phyloP scores from a whole-genome alignment of 2,329 filamentous ascomycete species.

The Neopestalotiopsis sp. region DNA sequence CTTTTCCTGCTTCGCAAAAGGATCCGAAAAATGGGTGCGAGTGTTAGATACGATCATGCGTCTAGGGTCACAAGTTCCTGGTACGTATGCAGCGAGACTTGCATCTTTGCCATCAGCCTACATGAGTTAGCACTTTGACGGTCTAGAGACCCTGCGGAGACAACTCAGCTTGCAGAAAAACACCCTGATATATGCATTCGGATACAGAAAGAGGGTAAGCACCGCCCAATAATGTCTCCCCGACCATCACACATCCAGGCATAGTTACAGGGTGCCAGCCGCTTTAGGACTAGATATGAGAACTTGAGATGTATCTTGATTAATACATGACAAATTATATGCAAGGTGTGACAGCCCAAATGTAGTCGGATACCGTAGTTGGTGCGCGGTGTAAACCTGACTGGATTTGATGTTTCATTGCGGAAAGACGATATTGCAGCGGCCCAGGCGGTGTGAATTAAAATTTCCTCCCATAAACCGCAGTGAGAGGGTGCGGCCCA shows the following conservation, averaged over 20 bases:
- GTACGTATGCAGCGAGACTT: no score
- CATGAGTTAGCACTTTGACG: background rate
- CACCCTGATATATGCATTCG: conserved; percentile 1
- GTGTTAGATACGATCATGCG: no score
- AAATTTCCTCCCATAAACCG: no score
- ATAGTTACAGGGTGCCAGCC: background rate
- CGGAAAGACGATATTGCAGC: background rate
- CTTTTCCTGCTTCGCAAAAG: no score
- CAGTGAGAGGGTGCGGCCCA: background rate
- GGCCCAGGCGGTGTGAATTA: background rate
- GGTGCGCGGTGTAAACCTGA: background rate
- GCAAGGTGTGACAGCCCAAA: background rate
- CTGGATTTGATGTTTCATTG: background rate
- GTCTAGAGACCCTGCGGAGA: background rate
- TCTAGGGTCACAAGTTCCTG: no score
- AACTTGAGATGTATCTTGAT: background rate
- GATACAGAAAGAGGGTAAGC: background rate
- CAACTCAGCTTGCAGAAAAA: conserved; percentile 4
- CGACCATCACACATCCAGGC: background rate
- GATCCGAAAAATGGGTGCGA: no score
- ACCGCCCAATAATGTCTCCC: background rate
- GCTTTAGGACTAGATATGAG: background rate
- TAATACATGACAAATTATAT: background rate
- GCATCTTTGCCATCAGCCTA: background rate
- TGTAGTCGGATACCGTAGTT: background rate